These are phyloP conservation scores for Bipolaris sorokiniana DNA, from an alignment of 2,329 filamentous ascomycete genomes.

Conservation along the genomic window DNA sequence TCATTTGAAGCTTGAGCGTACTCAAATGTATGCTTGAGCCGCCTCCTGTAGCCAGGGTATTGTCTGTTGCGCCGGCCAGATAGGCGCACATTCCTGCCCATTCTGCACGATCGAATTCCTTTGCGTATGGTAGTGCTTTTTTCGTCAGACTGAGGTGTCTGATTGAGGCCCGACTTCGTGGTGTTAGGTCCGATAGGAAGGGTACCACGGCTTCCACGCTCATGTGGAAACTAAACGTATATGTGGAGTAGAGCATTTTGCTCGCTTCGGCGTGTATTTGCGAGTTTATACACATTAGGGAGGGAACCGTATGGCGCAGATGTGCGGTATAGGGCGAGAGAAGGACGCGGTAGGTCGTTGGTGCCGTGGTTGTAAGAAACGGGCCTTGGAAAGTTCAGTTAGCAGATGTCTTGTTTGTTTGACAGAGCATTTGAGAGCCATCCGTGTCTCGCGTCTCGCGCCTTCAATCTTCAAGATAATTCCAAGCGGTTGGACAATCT, in stretches of 20 bases:
- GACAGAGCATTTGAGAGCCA: too few relatives aligned
- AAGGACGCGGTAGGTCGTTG: constrained; percentile 63
- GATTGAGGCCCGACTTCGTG: constrained; percentile 56
- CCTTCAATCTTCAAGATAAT: neutral
- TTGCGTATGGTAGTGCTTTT: constrained; percentile 59
- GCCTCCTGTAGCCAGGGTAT: neutral
- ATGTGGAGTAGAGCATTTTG: constrained; percentile 61
- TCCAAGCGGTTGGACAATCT: neutral
- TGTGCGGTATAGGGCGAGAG: constrained; percentile 52
- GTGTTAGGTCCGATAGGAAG: constrained; percentile 64
- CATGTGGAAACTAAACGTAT: constrained; percentile 65
- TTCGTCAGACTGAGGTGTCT: constrained; percentile 62
- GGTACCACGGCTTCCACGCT: constrained; percentile 66
- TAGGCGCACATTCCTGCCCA: constrained; percentile 60
- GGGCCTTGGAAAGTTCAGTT: constrained; percentile 40
- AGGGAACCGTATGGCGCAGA: constrained; percentile 52
- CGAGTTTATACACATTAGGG: constrained; percentile 35
- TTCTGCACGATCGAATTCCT: constrained; percentile 62
- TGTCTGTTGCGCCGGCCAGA: constrained; percentile 34
- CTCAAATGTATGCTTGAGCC: constrained; percentile 17
- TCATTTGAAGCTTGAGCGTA: constrained; percentile 56
- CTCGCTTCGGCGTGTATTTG: constrained; percentile 62
- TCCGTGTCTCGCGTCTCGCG: neutral
- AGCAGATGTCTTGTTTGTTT: constrained; percentile 12
- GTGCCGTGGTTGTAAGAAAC: constrained; percentile 52